These are phyloP conservation scores for Massariosphaeria phaeospora DNA, from an alignment of 495 filamentous ascomycete species.

Conservation along the genomic window DNA sequence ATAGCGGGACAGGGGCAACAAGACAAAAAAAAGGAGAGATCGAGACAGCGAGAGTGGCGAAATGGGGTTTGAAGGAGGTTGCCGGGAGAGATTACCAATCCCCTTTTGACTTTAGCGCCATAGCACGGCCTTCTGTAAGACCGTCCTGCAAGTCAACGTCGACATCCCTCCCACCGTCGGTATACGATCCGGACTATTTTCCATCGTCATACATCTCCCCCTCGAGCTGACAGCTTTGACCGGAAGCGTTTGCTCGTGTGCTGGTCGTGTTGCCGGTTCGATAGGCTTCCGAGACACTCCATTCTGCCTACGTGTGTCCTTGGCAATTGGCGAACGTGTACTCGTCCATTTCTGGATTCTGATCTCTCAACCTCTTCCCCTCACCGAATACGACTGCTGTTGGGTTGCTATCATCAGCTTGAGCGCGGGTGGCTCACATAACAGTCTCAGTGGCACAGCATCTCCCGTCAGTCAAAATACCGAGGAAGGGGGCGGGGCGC, in stretches of 20 bases:
- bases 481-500: constrained; percentile 2
- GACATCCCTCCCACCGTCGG: constrained; percentile 16
- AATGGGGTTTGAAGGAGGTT: neutral
- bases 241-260: neutral
- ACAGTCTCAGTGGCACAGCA: neutral
- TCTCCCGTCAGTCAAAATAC: constrained; percentile 9
- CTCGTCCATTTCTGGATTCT: constrained; percentile 25
- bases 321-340: constrained; percentile 25
- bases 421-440: neutral
- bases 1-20: neutral
- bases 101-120: constrained; percentile 30
- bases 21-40: neutral
- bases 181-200: neutral
- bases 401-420: neutral
- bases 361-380: constrained; percentile 1
- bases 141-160: constrained; percentile 27
- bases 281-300: constrained; percentile 18
- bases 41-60: neutral
- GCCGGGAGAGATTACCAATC: constrained; percentile 29
- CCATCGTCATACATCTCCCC: constrained; percentile 18
- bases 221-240: neutral
- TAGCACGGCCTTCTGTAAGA: constrained; percentile 23
- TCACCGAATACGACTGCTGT: constrained; percentile 1
- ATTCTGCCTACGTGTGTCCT: constrained; percentile 32
- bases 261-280: neutral